A percentile compares a stretch with the other conserved stretches of the same genome.
Evolutionary conservation across 2,329 filamentous ascomycete species (phyloP).

Genomic region (Penicillium sp.): DNA sequence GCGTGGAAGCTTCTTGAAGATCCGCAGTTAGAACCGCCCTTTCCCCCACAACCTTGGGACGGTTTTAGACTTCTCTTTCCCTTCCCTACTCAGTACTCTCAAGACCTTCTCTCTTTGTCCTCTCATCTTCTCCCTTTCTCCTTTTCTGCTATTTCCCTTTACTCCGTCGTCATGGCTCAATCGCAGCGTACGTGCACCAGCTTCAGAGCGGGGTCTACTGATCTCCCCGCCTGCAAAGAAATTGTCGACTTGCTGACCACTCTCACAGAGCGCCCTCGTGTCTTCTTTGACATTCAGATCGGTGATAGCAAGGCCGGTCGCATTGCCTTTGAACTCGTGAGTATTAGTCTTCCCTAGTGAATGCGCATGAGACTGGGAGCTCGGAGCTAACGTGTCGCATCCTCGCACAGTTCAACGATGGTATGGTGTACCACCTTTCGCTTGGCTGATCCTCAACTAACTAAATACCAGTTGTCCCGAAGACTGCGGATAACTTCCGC

Average conservation of each 20-base stretch:
- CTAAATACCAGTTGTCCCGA: slow-evolving; percentile 63
- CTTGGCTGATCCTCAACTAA: neutral
- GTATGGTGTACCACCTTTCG: slow-evolving; percentile 28
- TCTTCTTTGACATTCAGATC: slow-evolving; percentile 91
- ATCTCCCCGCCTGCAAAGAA: slow-evolving; percentile 13
- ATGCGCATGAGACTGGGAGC: slow-evolving; percentile 5
- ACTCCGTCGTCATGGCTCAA: slow-evolving; percentile 31
- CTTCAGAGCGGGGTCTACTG: slow-evolving; percentile 24
- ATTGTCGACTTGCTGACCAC: slow-evolving; percentile 12
- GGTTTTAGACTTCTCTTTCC: slow-evolving; percentile 9
- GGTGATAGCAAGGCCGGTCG: slow-evolving; percentile 68
- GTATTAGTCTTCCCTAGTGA: slow-evolving; percentile 24
- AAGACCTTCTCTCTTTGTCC: slow-evolving; percentile 3
- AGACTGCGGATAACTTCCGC: slow-evolving; percentile 95
- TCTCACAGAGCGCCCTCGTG: slow-evolving; percentile 60
- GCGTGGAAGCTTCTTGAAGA: slow-evolving; percentile 43
- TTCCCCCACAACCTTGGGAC: slow-evolving; percentile 8
- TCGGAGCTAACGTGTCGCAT: slow-evolving; percentile 14
- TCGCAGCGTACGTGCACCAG: slow-evolving; percentile 28
- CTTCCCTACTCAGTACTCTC: slow-evolving; percentile 2
- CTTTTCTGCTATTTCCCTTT: slow-evolving; percentile 1
- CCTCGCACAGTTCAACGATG: slow-evolving; percentile 45
- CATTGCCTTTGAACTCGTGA: slow-evolving; percentile 76
- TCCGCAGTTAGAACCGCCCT: slow-evolving; percentile 12
- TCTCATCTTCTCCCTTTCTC: slow-evolving; percentile 5